Conservation (phyloP, 768 basidiomycete genomes). For the Rhodotorula taiwanensis region DNA sequence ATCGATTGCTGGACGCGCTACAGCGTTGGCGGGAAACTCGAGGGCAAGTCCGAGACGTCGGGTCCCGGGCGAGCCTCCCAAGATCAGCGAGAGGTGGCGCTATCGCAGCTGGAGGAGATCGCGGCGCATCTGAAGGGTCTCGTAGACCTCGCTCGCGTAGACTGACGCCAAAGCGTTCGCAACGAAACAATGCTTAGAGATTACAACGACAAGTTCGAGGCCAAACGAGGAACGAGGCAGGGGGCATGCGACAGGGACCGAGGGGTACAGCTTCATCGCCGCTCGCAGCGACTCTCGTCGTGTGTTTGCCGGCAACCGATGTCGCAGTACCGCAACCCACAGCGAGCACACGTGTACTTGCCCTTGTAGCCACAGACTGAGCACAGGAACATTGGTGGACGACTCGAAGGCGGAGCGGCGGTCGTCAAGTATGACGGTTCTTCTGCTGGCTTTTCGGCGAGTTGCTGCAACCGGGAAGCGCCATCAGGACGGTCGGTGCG, state of each 20-base stretch:
- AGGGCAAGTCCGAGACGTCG: too few relatives aligned
- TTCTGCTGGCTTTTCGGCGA: neutral
- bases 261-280: constrained; percentile 7
- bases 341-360: constrained; percentile 65
- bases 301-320: constrained; percentile 66
- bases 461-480: neutral
- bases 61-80: too few relatives aligned
- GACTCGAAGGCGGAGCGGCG: constrained; percentile 54
- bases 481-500: too few relatives aligned
- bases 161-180: neutral
- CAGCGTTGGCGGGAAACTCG: neutral
- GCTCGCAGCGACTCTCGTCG: constrained; percentile 72
- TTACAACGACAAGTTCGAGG: neutral
- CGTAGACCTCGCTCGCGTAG: constrained; percentile 14
- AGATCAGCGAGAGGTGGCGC: constrained; percentile 8
- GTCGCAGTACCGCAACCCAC: constrained; percentile 70
- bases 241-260: neutral
- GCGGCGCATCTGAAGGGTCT: constrained; percentile 15
- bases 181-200: neutral
- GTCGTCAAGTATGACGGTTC: constrained; percentile 68
- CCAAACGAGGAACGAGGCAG: too few relatives aligned
- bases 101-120: constrained; percentile 12
- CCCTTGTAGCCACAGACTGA: constrained; percentile 85
- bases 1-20: neutral
- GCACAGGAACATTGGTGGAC: constrained; percentile 67